Conservation (phyloP, 2,329 filamentous ascomycete genomes). For the Epichloe bromicola region DNA sequence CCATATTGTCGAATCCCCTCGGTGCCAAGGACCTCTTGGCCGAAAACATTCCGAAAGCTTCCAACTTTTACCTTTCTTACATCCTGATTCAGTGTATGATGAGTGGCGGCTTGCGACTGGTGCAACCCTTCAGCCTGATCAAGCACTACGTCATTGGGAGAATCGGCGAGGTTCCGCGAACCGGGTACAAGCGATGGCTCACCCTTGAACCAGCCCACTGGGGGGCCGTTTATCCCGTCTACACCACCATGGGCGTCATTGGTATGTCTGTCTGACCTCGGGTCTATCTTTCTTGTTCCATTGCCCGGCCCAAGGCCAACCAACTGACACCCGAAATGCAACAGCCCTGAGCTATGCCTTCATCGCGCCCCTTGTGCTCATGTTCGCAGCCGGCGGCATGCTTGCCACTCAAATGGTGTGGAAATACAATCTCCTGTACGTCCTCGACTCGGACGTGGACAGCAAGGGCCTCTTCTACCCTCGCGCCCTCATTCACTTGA, state of each 20-base stretch:
- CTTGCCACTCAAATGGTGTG: slow-evolving; percentile 76
- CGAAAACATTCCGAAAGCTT: slow-evolving; percentile 62
- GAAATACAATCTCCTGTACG: slow-evolving; percentile 82
- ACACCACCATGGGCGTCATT: slow-evolving; percentile 70
- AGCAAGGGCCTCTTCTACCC: slow-evolving; percentile 82
- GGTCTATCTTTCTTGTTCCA: neutral
- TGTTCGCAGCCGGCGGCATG: slow-evolving; percentile 69
- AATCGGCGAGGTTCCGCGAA: slow-evolving; percentile 65
- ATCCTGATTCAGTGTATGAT: slow-evolving; percentile 85
- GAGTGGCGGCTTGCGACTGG: slow-evolving; percentile 59
- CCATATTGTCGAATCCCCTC: slow-evolving; percentile 51
- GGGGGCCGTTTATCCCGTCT: slow-evolving; percentile 76
- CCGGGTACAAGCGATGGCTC: slow-evolving; percentile 68
- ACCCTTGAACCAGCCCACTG: slow-evolving; percentile 61
- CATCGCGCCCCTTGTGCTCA: slow-evolving; percentile 74
- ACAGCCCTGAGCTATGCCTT: slow-evolving; percentile 71
- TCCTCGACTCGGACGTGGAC: slow-evolving; percentile 69
- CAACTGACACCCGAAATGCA: neutral
- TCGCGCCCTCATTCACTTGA: slow-evolving; percentile 74
- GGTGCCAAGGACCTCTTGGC: slow-evolving; percentile 54
- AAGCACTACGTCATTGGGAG: slow-evolving; percentile 48
- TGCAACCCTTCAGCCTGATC: slow-evolving; percentile 56
- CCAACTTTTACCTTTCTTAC: slow-evolving; percentile 90
- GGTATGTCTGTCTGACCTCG: slow-evolving; percentile 35
- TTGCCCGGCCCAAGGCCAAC: neutral